Conservation (phyloP, 495 filamentous ascomycete species). For the Aspergillus mulundensis region DNA sequence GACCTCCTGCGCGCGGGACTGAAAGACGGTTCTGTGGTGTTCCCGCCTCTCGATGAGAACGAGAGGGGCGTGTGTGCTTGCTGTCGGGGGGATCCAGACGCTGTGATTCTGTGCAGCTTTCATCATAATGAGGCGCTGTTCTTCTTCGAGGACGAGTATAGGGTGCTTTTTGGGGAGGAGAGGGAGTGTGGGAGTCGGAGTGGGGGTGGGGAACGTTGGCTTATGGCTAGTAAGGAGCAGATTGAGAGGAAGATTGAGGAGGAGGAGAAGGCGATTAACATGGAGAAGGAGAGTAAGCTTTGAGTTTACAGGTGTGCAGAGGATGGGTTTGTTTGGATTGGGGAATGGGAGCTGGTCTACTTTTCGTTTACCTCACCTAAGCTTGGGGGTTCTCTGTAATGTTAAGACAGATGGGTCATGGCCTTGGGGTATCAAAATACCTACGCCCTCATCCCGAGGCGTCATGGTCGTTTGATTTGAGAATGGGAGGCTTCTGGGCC, state of each 20-base stretch:
- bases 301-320: too few relatives aligned
- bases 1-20: neutral
- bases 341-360: too few relatives aligned
- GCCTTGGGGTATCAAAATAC: too few relatives aligned
- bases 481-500: too few relatives aligned
- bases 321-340: too few relatives aligned
- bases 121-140: neutral
- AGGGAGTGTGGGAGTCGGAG: neutral
- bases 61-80: neutral
- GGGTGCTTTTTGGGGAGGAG: slow-evolving; percentile 5
- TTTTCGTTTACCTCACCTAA: too few relatives aligned
- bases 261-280: neutral
- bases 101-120: slow-evolving; percentile 5
- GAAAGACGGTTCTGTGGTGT: neutral
- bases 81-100: slow-evolving; percentile 7
- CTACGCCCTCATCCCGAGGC: too few relatives aligned
- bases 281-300: neutral
- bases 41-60: neutral
- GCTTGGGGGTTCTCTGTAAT: too few relatives aligned
- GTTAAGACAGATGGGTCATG: too few relatives aligned
- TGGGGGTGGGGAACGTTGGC: neutral
- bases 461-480: too few relatives aligned
- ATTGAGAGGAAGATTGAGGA: neutral
- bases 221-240: slow-evolving; percentile 7
- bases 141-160: slow-evolving; percentile 9